Evolutionary conservation across 2,329 filamentous ascomycete species (phyloP).

Genomic region (Paraphaeosphaeria sporulosa): DNA sequence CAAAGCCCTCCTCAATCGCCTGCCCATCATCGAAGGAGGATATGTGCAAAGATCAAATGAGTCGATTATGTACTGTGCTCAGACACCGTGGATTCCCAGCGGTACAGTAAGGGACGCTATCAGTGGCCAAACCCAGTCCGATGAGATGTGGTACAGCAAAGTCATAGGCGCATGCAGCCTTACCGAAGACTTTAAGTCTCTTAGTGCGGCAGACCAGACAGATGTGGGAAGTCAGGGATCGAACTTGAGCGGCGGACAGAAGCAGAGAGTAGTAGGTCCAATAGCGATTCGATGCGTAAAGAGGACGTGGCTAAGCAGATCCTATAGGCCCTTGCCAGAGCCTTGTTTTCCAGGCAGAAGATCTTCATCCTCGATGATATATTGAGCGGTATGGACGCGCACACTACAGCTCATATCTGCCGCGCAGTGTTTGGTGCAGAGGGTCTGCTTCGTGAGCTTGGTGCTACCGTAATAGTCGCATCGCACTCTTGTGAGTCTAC

Average conservation of each 20-base stretch:
- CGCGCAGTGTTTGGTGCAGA: slow-evolving; percentile 1
- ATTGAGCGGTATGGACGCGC: slow-evolving; percentile 54
- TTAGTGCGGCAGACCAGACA: slow-evolving; percentile 40
- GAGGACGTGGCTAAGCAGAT: neutral
- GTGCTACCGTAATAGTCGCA: slow-evolving; percentile 6
- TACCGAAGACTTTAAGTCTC: slow-evolving; percentile 20
- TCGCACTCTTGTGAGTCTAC: slow-evolving; percentile 5
- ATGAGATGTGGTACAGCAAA: slow-evolving; percentile 33
- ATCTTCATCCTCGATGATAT: slow-evolving; percentile 58
- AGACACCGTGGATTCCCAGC: slow-evolving; percentile 36
- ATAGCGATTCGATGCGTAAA: neutral
- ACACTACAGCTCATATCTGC: slow-evolving; percentile 11
- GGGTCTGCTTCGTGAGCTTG: slow-evolving; percentile 7
- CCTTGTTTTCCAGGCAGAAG: slow-evolving; percentile 54
- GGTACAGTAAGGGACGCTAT: slow-evolving; percentile 28
- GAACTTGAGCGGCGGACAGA: slow-evolving; percentile 58
- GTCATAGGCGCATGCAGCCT: slow-evolving; percentile 33
- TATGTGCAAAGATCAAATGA: neutral
- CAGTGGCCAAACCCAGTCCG: slow-evolving; percentile 24
- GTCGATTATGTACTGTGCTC: slow-evolving; percentile 31
- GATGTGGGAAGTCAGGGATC: slow-evolving; percentile 57
- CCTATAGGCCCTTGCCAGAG: slow-evolving; percentile 51
- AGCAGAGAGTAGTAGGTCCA: slow-evolving; percentile 49
- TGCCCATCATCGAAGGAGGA: neutral
- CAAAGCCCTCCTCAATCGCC: slow-evolving; percentile 22